Base-by-base conservation (phyloP, 2,329 filamentous ascomycete genomes). In the Endothia cerciana region DNA sequence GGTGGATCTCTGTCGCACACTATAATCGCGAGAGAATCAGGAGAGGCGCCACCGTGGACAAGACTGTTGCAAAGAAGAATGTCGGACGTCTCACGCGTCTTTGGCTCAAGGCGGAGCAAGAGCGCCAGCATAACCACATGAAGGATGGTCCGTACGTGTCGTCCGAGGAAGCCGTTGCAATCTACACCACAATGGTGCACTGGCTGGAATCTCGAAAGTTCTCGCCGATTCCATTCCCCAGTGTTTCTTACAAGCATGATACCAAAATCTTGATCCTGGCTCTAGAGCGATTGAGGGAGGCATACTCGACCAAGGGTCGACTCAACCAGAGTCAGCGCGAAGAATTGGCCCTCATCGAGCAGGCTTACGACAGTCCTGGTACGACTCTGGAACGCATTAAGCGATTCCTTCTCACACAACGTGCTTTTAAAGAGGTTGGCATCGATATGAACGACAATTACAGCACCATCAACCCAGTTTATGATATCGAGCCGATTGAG, bases 381-480 rank as follows among this genome's bases (percentile, higher is more conserved):
- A 99, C 95, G 1, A 98, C 95, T 0, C 78, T 99, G 65, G 94
- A 97, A 69, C 87, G 95, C 66, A 99, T 99, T 81, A 99, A 99
- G 84, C 91, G 95, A 59, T 98, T 98, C 83, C 83, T 99, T 69
- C 87, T 99, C 55, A 99, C 96, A 0, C 95, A 99, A 76, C 89
- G 95, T 77, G 95, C 96, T 1, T 99, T 99, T 86, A 99, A 99
- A 80, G 95, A 99, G 79, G 95, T 99, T 55, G 95, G 94, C 64
- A 99, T 99, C 71, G 95, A 99, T 76, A 99, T 99, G 95, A 99
- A 99, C 77, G 95, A 99, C 81, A 99, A 99, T 75, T 99, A 99
- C 81, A 98, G 89, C 83, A 94, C 93, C 22, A 99, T 99, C 82
- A 99, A 99, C 75, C 96, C 95, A 0, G 95, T 99, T 1, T 99